Base-by-base conservation (phyloP, 2,329 filamentous ascomycete species). In the Falciphora oryzae region DNA sequence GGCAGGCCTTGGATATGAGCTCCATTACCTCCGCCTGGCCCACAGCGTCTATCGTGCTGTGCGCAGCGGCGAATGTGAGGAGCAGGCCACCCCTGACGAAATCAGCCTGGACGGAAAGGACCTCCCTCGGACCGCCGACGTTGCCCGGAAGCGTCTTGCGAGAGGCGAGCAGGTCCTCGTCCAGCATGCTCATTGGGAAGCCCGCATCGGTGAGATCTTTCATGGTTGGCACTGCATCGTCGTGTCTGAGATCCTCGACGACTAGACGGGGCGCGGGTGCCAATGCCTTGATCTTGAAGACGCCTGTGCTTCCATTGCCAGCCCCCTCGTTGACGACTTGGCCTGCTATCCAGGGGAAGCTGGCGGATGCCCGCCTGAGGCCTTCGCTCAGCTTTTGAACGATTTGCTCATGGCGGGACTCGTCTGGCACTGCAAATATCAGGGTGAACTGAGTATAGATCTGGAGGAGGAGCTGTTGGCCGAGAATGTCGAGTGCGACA, bases 1-100 rank as follows among this genome's bases (percentile, higher is more conserved):
- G 71, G 64, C 82, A 84, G 0, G 81, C 82, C 64, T 83, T 83
- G 0, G 78, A 75, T 7, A 86, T 72, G 1, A 83, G 76, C 3
- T 71, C 59, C 27, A 70, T 67, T 14, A 70, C 57, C 44, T 66
- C 64, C 4, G 61, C 65, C 67, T 69, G 65, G 13, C 69, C 69
- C 22, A 66, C 65, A 68, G 69, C 69, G 50, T 70, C 69, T 67
- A 71, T 67, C 28, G 61, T 56, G 14, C 64, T 68, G 59, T 71
- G 70, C 16, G 70, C 66, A 0, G 62, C 67, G 32, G 67, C 64
- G 22, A 71, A 65, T 13, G 62, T 66, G 29, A 71, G 59, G 4
- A 71, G 38, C 10, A 70, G 50, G 1, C 70, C 69, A 11, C 66
- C 69, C 6, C 31, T 25, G 35, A 71, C 31, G 27, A 70, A 66